Base-by-base conservation (phyloP, 2,329 filamentous ascomycete genomes). In the Cordyceps cicadae region DNA sequence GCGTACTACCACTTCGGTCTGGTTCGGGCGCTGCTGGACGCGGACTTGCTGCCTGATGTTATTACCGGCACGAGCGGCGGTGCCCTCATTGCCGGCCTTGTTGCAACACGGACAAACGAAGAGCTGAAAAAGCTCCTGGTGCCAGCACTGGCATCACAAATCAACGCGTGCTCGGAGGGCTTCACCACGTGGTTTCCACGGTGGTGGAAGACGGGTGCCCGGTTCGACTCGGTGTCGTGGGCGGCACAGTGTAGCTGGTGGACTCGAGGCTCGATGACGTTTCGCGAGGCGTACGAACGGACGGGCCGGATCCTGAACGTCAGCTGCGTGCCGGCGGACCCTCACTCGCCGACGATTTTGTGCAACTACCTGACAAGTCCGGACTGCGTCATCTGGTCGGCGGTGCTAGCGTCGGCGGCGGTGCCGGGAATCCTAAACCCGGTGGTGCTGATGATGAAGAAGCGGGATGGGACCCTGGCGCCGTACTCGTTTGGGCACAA, bases 401-500 rank as follows among this genome's bases (percentile, higher is more conserved):
- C 94, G 2, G 92, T 97, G 3, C 77, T 99, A 50, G 94, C 94
- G 0, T 97, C 92, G 6, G 94, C 94, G 4, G 94, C 94, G 5
- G 94, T 99, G 0, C 94, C 94, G 0, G 94, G 94, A 1, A 97
- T 99, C 61, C 78, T 97, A 41, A 97, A 97, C 69, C 94, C 94
- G 0, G 90, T 95, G 2, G 93, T 99, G 1, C 84, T 99, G 8
- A 90, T 90, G 79, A 92, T 96, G 79, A 96, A 96, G 76, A 89
- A 83, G 58, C 79, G 81, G 19, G 84, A 92, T 62, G 92, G 92
- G 1, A 86, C 80, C 2, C 79, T 99, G 4, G 85, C 86, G 0
- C 94, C 94, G 0, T 99, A 96, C 74, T 95, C 90, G 0, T 99
- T 99, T 70, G 94, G 94, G 0, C 92, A 97, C 78, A 97, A 97